Base-by-base conservation (phyloP, 768 basidiomycete species). In the Suillus alpinus region DNA sequence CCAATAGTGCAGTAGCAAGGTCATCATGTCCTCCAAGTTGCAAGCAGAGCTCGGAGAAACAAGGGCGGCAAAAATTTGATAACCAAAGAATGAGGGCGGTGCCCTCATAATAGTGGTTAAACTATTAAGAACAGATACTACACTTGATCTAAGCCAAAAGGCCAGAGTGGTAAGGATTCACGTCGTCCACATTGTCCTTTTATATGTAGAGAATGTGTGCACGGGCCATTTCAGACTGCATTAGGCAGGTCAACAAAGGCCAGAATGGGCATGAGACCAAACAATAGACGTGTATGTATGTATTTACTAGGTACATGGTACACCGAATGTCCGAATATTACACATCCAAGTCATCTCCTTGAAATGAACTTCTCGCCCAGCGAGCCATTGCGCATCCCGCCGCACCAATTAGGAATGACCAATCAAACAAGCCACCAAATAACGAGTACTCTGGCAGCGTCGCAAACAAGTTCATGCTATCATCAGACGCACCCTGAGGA, bases 71-170 rank as follows among this genome's bases (percentile, higher is more conserved):
- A 80, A 80, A 81, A 80, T 80, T 72, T 78, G 76, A 82, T 83
- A 83, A 84, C 81, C 81, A 82, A 70, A 69, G 66, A 81, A 80
- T 77, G 75, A 74, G 73, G 69, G 79, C 81, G 73, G 75, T 83
- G 81, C 79, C 76, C 71, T 72, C 79, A 81, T 82, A 81, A 82
- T 81, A 83, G 81, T 80, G 80, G 81, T 73, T 83, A 74, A 65
- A 77, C 81, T 85, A 78, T 80, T 78, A 83, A 85, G 82, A 85
- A 85, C 83, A 85, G 84, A 85, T 86, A 85, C 85, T 86, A 85
- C 85, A 85, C 85, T 85, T 86, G 84, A 85, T 86, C 84, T 85
- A 84, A 85, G 83, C 84, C 84, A 84, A 83, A 81, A 83, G 82
- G 83, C 83, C 82, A 78, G 78, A 79, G 78, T 78, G 78, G 78